Evolutionary conservation across 441 rosid genomes (phyloP).

Genomic region (Hura crepitans): DNA sequence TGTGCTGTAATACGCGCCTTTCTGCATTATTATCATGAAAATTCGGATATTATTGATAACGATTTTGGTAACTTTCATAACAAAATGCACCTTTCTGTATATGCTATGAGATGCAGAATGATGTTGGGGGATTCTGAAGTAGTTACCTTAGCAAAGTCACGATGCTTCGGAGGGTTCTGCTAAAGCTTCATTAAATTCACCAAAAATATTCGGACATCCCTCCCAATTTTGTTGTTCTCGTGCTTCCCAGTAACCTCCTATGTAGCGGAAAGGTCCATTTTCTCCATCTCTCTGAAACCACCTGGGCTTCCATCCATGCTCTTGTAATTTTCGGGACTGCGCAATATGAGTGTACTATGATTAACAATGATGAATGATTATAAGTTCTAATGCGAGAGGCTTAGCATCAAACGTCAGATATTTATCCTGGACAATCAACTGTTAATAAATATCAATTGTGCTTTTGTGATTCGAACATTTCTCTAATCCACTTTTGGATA

Average conservation of each 20-base stretch:
- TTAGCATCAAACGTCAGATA: too few relatives aligned
- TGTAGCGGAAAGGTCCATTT: constrained; percentile 51
- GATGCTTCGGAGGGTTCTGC: constrained; percentile 33
- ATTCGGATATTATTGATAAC: neutral
- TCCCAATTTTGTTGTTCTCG: constrained; percentile 64
- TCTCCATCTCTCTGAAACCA: constrained; percentile 70
- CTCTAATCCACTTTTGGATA: neutral
- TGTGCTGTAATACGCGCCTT: constrained; percentile 8
- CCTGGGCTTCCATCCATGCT: constrained; percentile 89
- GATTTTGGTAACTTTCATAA: neutral
- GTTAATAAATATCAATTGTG: neutral
- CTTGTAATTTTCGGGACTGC: constrained; percentile 89
- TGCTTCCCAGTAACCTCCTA: constrained; percentile 94
- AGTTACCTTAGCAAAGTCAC: constrained; percentile 33
- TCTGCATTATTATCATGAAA: constrained; percentile 16
- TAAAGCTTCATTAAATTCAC: constrained; percentile 52
- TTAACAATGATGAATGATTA: neutral
- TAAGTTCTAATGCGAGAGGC: neutral
- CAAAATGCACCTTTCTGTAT: neutral
- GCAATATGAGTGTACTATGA: neutral
- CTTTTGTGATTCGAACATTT: neutral
- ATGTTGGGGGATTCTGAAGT: neutral
- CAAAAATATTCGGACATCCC: constrained; percentile 74
- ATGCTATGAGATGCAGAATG: neutral
- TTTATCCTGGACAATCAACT: neutral